A percentile compares a stretch with the other conserved stretches of the same genome.
Evolutionary conservation across 495 filamentous ascomycete genomes (phyloP).

Genomic region (Corynascus novoguineensis): DNA sequence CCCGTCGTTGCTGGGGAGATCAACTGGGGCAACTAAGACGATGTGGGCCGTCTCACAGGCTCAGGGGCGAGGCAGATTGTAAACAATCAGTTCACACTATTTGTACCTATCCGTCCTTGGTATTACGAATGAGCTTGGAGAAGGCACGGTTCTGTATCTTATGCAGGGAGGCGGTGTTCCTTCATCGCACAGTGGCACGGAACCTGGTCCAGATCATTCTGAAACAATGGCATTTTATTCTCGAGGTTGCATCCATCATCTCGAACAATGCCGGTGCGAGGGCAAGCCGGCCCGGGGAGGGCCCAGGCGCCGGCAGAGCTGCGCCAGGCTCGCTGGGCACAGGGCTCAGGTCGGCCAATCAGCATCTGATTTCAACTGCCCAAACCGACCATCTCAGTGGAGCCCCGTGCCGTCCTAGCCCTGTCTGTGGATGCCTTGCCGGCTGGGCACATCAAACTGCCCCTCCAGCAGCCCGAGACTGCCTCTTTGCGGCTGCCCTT

Average conservation of each 20-base stretch:
- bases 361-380: no score
- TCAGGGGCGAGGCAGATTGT: no score
- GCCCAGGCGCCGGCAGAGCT: constrained; percentile 18
- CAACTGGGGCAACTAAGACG: no score
- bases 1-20: no score
- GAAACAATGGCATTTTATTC: constrained; percentile 18
- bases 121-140: no score
- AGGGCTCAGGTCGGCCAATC: constrained; percentile 10
- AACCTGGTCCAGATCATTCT: constrained; percentile 11
- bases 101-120: no score
- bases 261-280: constrained; percentile 11
- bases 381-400: no score
- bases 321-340: constrained; percentile 14
- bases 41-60: no score
- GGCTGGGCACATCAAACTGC: constrained; percentile 17
- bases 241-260: constrained; percentile 16
- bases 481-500: constrained; percentile 4
- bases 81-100: no score
- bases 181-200: not conserved
- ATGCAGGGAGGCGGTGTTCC: not conserved
- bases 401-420: not conserved
- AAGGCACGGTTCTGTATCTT: not conserved
- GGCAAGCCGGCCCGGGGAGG: no score
- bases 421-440: constrained; percentile 10
- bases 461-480: constrained; percentile 12